Conservation (phyloP, 352 stramenopile species). For the Pythium insidiosum region DNA sequence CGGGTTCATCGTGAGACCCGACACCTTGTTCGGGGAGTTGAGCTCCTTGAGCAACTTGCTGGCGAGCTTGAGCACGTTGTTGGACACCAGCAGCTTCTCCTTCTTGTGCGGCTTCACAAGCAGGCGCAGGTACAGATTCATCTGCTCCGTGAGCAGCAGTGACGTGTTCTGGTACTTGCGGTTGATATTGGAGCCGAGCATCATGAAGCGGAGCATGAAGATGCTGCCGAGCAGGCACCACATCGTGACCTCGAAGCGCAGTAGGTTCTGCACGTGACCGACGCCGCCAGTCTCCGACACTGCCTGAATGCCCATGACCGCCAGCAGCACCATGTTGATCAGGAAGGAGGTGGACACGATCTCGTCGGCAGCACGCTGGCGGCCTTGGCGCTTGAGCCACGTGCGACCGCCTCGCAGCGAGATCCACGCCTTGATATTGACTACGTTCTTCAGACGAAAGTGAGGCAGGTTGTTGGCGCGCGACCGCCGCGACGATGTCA, state of each 20-base stretch:
- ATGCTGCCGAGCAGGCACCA: constrained; percentile 84
- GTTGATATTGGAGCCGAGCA: constrained; percentile 87
- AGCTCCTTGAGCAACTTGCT: constrained; percentile 89
- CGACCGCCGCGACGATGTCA: constrained; percentile 81
- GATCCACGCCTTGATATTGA: constrained; percentile 90
- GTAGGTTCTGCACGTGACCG: constrained; percentile 49
- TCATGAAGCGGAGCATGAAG: constrained; percentile 89
- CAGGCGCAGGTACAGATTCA: constrained; percentile 84
- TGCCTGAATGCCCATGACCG: constrained; percentile 80
- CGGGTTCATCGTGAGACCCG: constrained; percentile 86
- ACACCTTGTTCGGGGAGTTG: constrained; percentile 88
- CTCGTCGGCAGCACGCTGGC: constrained; percentile 80
- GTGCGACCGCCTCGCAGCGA: constrained; percentile 77
- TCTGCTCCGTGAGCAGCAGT: constrained; percentile 86
- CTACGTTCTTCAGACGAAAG: constrained; percentile 87
- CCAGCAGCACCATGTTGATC: constrained; percentile 79
- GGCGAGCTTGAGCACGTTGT: constrained; percentile 87
- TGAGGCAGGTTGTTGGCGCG: constrained; percentile 79
- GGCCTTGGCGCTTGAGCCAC: constrained; percentile 82
- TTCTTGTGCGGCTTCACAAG: constrained; percentile 84
- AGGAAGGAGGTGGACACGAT: constrained; percentile 87
- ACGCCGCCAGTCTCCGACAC: constrained; percentile 59
- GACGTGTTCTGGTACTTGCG: constrained; percentile 90
- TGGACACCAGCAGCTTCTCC: constrained; percentile 84
- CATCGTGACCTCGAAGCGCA: constrained; percentile 81